Evolutionary conservation across 352 stramenopile genomes (phyloP).

Genomic region (Ophiocytium majus): DNA sequence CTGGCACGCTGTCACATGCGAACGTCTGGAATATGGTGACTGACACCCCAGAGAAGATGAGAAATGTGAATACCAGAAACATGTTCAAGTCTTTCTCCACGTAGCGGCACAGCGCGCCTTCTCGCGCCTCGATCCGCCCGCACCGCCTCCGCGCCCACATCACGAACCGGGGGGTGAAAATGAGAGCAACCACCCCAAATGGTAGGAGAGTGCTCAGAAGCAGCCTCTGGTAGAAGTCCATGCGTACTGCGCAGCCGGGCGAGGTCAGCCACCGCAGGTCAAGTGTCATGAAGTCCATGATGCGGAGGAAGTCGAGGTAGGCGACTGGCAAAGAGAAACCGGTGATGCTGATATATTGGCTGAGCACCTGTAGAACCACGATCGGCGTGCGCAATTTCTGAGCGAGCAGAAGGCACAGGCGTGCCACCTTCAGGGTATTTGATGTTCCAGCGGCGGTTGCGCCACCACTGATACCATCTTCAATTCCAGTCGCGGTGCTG

Average conservation of each 20-base stretch:
- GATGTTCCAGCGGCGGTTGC: background rate
- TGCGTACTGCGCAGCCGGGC: conserved; percentile 26
- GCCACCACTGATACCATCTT: background rate
- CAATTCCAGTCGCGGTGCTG: conserved; percentile 22
- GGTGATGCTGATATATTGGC: conserved; percentile 43
- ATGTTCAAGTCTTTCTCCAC: conserved; percentile 32
- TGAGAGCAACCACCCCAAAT: background rate
- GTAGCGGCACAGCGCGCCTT: background rate
- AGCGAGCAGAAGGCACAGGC: background rate
- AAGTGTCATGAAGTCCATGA: conserved; percentile 28
- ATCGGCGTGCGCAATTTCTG: conserved; percentile 23
- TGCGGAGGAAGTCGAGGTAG: conserved; percentile 34
- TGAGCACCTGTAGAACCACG: conserved; percentile 46
- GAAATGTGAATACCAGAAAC: conserved; percentile 36
- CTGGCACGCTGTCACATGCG: conserved; percentile 47
- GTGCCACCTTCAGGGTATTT: background rate
- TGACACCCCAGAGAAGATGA: conserved; percentile 41
- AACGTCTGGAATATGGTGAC: conserved; percentile 51
- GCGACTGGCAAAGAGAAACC: conserved; percentile 12
- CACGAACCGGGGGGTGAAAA: background rate
- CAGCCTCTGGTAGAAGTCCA: conserved; percentile 39
- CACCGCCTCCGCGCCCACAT: background rate
- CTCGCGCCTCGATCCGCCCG: background rate
- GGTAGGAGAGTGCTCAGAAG: conserved; percentile 26
- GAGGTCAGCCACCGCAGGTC: conserved; percentile 42